Percentiles rank a stretch among this genome's conserved stretches.
Evolutionary conservation across 2,329 filamentous ascomycete species (phyloP).

Genomic region (Colletotrichum sp.): DNA sequence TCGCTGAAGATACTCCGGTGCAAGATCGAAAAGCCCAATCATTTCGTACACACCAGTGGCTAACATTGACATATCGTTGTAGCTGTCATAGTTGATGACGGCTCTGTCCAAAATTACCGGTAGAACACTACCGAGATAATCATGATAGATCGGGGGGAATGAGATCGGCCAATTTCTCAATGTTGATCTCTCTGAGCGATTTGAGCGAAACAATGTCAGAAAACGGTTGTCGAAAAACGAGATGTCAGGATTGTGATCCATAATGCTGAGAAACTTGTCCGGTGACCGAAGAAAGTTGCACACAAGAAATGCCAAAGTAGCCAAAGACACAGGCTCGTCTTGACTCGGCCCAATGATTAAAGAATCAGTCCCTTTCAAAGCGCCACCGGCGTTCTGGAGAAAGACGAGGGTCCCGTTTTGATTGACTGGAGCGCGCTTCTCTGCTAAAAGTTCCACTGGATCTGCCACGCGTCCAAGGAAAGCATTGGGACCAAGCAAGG

Average conservation of each 20-base stretch:
- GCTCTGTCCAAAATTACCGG: neutral
- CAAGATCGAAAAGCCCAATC: neutral
- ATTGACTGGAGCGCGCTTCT: neutral
- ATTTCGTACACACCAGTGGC: neutral
- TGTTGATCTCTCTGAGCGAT: neutral
- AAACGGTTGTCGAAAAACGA: neutral
- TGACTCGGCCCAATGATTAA: neutral
- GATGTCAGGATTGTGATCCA: neutral
- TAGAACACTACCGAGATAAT: neutral
- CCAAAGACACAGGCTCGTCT: neutral
- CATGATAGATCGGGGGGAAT: neutral
- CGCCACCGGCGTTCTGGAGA: constrained; percentile 27
- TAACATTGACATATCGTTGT: neutral
- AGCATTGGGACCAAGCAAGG: constrained; percentile 34
- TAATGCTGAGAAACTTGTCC: neutral
- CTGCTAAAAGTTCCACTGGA: neutral
- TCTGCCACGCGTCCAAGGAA: constrained; percentile 22
- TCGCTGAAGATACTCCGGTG: neutral
- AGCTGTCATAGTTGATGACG: neutral
- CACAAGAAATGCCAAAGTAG: neutral
- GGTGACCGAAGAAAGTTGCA: neutral
- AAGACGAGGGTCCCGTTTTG: constrained; percentile 29
- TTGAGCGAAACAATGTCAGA: neutral
- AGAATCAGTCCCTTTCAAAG: neutral
- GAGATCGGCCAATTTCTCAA: neutral